Evolutionary conservation across 495 filamentous ascomycete species (phyloP).

Genomic region (Glonium stellatum): DNA sequence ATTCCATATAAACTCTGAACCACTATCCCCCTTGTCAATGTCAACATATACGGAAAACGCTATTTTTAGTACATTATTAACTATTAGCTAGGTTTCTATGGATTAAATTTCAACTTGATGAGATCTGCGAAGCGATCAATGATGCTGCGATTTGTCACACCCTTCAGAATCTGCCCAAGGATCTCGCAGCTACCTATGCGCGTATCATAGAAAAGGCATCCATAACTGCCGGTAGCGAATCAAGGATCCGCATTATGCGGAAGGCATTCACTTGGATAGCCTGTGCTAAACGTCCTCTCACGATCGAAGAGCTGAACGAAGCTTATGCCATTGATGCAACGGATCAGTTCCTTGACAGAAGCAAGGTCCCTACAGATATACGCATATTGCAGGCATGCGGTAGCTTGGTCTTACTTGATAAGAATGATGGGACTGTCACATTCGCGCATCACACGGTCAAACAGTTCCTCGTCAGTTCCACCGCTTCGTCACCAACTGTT

Average conservation of each 20-base stretch:
- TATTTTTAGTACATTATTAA: no score
- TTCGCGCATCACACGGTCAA: no score
- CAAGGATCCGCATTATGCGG: constrained; percentile 9
- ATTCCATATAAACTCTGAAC: no score
- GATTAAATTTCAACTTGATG: constrained; percentile 26
- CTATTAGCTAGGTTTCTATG: constrained; percentile 30
- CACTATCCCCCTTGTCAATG: no score
- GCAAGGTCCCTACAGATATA: constrained; percentile 6
- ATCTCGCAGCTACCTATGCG: constrained; percentile 20
- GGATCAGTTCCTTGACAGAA: constrained; percentile 8
- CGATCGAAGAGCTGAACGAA: constrained; percentile 23
- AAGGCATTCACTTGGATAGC: constrained; percentile 24
- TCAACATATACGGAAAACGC: no score
- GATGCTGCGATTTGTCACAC: constrained; percentile 11
- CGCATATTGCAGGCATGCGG: no score
- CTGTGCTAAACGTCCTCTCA: constrained; percentile 20
- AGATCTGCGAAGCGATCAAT: constrained; percentile 16
- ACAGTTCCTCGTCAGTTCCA: no score
- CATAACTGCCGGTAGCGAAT: background rate
- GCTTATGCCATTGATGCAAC: constrained; percentile 18
- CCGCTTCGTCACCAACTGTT: no score
- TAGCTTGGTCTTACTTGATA: no score
- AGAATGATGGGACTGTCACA: no score
- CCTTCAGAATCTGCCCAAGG: constrained; percentile 17
- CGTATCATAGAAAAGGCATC: constrained; percentile 19